phyloP scores from a whole-genome alignment of 768 basidiomycete genomes.

The Omphalotus guepiniiformis region DNA sequence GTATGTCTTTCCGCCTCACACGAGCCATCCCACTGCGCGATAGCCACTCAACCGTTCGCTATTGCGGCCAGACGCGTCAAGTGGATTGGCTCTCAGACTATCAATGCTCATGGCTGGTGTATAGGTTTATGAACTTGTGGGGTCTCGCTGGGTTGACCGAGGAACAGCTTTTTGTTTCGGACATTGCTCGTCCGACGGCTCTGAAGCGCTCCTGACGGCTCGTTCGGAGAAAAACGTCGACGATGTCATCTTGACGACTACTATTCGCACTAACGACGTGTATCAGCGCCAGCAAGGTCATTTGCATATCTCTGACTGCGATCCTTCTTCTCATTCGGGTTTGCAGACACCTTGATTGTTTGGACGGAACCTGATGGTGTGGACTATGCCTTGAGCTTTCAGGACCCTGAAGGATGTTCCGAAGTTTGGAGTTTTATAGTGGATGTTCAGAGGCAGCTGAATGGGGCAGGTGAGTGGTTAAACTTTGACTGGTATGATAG shows the following conservation, averaged over 20 bases:
- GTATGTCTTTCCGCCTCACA: slow-evolving; percentile 33
- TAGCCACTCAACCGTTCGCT: too few species aligned
- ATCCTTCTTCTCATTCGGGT: slow-evolving; percentile 11
- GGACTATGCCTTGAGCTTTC: slow-evolving; percentile 96
- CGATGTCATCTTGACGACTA: slow-evolving; percentile 72
- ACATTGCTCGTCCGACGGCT: slow-evolving; percentile 71
- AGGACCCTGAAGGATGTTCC: slow-evolving; percentile 90
- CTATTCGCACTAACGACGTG: slow-evolving; percentile 77
- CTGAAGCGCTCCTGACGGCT: slow-evolving; percentile 80
- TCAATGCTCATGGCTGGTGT: slow-evolving; percentile 12
- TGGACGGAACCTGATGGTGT: slow-evolving; percentile 96
- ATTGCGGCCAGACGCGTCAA: too few species aligned
- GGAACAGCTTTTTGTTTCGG: slow-evolving; percentile 97
- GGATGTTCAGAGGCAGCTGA: slow-evolving; percentile 86
- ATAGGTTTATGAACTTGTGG: slow-evolving; percentile 93
- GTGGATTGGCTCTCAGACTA: too few species aligned
- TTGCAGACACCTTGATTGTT: slow-evolving; percentile 90
- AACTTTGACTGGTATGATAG: not conserved
- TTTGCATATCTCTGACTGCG: not conserved
- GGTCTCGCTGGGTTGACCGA: slow-evolving; percentile 89
- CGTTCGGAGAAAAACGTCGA: slow-evolving; percentile 71
- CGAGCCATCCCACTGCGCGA: slow-evolving; percentile 15
- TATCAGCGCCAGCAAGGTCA: slow-evolving; percentile 84
- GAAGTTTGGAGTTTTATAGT: slow-evolving; percentile 98
- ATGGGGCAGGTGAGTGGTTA: slow-evolving; percentile 47